phyloP scores from a whole-genome alignment of 257 asterid species.

The Solanum habrochaites region DNA sequence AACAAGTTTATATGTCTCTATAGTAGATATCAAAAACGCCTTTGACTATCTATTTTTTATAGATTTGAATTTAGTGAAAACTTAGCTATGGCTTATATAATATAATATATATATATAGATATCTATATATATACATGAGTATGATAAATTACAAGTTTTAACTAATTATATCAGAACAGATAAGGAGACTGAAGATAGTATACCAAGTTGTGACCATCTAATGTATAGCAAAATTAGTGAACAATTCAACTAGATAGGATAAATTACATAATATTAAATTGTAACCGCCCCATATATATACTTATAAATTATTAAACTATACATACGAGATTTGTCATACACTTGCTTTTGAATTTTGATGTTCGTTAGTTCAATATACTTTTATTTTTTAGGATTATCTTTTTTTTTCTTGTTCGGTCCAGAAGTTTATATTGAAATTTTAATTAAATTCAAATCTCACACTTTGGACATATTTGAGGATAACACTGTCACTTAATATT shows the following conservation, averaged over 20 bases:
- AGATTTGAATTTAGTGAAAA: too few species aligned
- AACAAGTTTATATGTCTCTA: too few species aligned
- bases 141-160: too few species aligned
- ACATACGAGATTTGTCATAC: background rate
- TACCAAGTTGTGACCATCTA: background rate
- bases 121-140: too few species aligned
- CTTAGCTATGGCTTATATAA: too few species aligned
- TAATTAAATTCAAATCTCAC: rapidly evolving
- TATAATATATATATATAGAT: too few species aligned
- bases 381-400: background rate
- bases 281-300: background rate
- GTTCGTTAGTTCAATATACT: background rate
- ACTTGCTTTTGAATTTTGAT: background rate
- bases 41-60: too few species aligned
- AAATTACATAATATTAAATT: background rate
- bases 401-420: too few species aligned
- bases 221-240: background rate
- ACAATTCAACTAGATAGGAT: too few species aligned
- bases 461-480: rapidly evolving
- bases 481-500: too few species aligned
- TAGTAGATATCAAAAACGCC: too few species aligned
- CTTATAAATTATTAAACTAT: background rate
- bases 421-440: rapidly evolving
- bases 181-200: background rate
- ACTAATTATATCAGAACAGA: rapidly evolving